Evolutionary conservation across 1,284 basidiomycete genomes (phyloP).

Genomic region (Marasmius sp.): DNA sequence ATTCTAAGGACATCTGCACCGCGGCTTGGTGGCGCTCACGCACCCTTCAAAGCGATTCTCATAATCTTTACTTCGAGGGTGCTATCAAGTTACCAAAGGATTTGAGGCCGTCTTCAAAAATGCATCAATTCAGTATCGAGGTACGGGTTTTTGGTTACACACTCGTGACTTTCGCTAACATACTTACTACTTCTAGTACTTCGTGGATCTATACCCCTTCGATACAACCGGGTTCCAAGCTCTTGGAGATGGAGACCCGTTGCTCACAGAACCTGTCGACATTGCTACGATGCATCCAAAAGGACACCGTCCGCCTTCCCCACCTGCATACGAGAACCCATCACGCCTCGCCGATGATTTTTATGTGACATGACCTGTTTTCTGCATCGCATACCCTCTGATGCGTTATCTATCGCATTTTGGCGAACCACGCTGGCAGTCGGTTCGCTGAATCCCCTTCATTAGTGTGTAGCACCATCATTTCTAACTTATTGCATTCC

Average conservation of each 20-base stretch:
- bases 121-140: constrained; percentile 48
- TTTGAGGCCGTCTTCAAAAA: constrained; percentile 44
- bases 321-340: constrained; percentile 38
- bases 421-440: background rate
- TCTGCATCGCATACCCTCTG: background rate
- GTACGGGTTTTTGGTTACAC: constrained; percentile 25
- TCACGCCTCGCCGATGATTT: constrained; percentile 25
- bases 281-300: constrained; percentile 44
- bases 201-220: constrained; percentile 43
- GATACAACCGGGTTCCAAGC: constrained; percentile 31
- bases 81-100: constrained; percentile 50
- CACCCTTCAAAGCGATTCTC: constrained; percentile 23
- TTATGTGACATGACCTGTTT: constrained; percentile 14
- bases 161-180: background rate
- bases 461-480: background rate
- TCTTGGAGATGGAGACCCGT: constrained; percentile 29
- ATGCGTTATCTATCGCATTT: background rate
- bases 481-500: background rate
- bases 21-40: constrained; percentile 48
- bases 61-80: constrained; percentile 42
- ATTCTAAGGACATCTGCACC: constrained; percentile 36
- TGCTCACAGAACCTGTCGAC: constrained; percentile 43
- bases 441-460: background rate
- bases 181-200: constrained; percentile 25
- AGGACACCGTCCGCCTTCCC: constrained; percentile 39